Percentiles rank a stretch among this genome's conserved stretches.
phyloP scores from a whole-genome alignment of 2,329 filamentous ascomycete genomes.

The Cephalotrichum gorgonifer region DNA sequence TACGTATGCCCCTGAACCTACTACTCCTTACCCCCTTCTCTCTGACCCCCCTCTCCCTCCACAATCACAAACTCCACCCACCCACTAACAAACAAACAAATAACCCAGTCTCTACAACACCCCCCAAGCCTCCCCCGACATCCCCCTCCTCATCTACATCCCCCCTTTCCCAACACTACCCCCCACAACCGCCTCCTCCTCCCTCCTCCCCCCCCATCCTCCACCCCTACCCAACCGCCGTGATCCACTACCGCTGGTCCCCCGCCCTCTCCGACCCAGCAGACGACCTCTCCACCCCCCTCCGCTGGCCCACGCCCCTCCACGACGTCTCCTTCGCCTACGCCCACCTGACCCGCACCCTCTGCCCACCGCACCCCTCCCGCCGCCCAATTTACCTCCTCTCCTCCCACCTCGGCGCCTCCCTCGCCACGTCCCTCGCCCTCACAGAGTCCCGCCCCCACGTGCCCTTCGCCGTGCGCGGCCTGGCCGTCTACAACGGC shows the following conservation, averaged over 20 bases:
- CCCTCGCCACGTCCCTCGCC: conserved; percentile 44
- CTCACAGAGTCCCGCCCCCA: conserved; percentile 42
- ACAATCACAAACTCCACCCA: too few species aligned
- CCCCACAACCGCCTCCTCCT: conserved; percentile 11
- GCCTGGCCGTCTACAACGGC: conserved; percentile 46
- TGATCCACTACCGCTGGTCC: conserved; percentile 51
- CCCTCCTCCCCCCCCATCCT: conserved; percentile 29
- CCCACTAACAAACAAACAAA: too few species aligned
- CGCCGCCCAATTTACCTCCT: conserved; percentile 33
- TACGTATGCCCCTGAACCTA: conserved; percentile 20
- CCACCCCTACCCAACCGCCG: conserved; percentile 33
- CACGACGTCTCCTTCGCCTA: conserved; percentile 47
- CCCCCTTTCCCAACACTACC: conserved; percentile 37
- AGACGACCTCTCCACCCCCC: conserved; percentile 10
- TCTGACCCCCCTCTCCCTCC: too few species aligned
- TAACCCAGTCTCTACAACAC: conserved; percentile 38
- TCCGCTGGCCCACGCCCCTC: conserved; percentile 44
- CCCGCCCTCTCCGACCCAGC: conserved; percentile 10
- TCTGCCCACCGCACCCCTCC: conserved; percentile 21
- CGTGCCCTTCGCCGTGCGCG: conserved; percentile 35
- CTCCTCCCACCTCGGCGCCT: conserved; percentile 47
- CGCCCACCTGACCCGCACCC: conserved; percentile 35
- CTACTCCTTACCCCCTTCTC: background rate
- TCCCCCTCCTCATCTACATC: conserved; percentile 44
- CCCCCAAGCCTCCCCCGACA: conserved; percentile 19